Conservation (phyloP, 345 rosid species). For the Hevea brasiliensis region DNA sequence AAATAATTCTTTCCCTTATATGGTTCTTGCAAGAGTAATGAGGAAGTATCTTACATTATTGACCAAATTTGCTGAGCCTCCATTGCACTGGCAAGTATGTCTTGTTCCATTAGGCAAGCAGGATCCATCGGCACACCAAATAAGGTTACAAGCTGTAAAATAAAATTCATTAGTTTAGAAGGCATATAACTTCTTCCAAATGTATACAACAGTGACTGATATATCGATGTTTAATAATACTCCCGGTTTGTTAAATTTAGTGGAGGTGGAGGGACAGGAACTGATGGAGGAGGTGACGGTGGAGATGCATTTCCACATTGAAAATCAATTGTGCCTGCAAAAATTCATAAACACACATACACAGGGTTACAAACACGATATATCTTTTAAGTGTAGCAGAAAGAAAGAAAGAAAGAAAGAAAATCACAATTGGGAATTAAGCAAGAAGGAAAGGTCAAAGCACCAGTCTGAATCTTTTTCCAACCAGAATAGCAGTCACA, state of each 20-base stretch:
- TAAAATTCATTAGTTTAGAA: not conserved
- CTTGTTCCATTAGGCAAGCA: slow-evolving; percentile 33
- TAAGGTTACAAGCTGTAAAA: slow-evolving; percentile 37
- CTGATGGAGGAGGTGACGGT: slow-evolving; percentile 29
- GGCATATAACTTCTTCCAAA: too few species aligned
- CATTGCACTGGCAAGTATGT: slow-evolving; percentile 37
- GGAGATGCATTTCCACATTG: slow-evolving; percentile 37
- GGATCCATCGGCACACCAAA: slow-evolving; percentile 46
- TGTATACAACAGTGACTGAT: not conserved
- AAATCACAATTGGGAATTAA: slow-evolving; percentile 49
- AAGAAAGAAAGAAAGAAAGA: not conserved
- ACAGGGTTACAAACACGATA: too few species aligned
- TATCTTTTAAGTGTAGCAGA: too few species aligned
- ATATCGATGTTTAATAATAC: not conserved
- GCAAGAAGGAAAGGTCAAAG: slow-evolving; percentile 36
- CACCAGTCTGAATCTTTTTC: slow-evolving; percentile 42
- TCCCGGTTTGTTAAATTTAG: slow-evolving; percentile 19
- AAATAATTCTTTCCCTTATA: not conserved
- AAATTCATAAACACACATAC: not conserved
- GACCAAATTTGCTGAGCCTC: slow-evolving; percentile 30
- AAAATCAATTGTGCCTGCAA: slow-evolving; percentile 42
- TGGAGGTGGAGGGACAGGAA: slow-evolving; percentile 1
- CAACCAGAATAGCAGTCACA: slow-evolving; percentile 51
- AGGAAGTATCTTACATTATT: slow-evolving; percentile 29
- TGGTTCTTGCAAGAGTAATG: too few species aligned